Base-by-base conservation (phyloP, 2,329 filamentous ascomycete species). In the Ophiostoma ulmi region DNA sequence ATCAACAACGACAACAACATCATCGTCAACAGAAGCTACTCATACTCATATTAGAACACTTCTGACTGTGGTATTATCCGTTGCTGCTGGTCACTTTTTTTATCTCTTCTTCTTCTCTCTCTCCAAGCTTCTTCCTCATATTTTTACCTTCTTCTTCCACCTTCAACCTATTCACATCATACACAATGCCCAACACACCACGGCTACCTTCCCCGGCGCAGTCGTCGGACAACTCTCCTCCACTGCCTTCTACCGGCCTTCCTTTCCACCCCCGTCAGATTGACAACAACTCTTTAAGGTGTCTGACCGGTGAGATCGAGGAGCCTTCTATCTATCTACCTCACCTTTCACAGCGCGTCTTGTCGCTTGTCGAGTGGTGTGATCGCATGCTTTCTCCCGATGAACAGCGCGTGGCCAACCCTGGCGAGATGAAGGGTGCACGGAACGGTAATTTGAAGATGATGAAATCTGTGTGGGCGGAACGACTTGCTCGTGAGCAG, bases 401-500 rank as follows among this genome's bases (percentile, higher is more conserved):
- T 17, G 72, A 73, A 67, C n/a, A 48, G 17, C 39, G 22, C 0
- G 70, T 73, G n/a, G 70, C 72, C 2, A 44, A 20, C 39, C 72
- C 72, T 6, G 4, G 3, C 2, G 72, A 73, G 67, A 69, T 72
- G 38, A 13, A n/a, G 0, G 1, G 1, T 2, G 72, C 72, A 58
- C 5, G n/a, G 0, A 14, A 1, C 1, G 65, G 48, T n/a, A 5
- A 20, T 35, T 61, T 71, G 31, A 5, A 13, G 4, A 36, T 14
- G 11, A 58, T 70, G 70, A 66, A 61, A 2, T 13, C 13, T 20
- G 2, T 73, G 55, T 73, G 72, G 72, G 38, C 64, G 17, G 11
- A 26, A 36, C 70, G 70, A 8, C n/a, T 67, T 8, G 36, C 13
- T 8, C 35, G 17, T 2, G 63, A 41, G 36, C 10, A 36, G 20